Percentiles rank a stretch among this genome's conserved stretches.
phyloP scores from a whole-genome alignment of 1,284 basidiomycete genomes.

The Cutaneotrichosporon dermatis region DNA sequence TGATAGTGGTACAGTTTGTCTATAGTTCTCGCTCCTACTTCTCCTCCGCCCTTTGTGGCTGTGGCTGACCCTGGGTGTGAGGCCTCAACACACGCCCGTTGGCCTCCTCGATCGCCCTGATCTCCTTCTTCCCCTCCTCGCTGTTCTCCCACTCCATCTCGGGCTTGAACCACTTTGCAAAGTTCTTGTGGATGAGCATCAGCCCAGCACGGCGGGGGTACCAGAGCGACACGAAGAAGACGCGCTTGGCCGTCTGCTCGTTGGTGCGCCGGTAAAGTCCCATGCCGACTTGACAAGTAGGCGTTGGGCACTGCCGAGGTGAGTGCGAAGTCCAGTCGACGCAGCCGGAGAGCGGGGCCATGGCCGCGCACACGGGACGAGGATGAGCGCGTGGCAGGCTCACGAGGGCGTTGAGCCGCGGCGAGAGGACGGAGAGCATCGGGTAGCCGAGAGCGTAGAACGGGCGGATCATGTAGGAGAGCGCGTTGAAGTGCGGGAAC shows the following conservation, averaged over 20 bases:
- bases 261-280: conserved; percentile 63
- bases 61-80: not conserved
- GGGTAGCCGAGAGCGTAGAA: conserved; percentile 91
- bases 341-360: conserved; percentile 79
- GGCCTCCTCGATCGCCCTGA: conserved; percentile 12
- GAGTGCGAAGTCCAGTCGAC: conserved; percentile 83
- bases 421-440: conserved; percentile 83
- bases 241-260: conserved; percentile 71
- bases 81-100: conserved; percentile 8
- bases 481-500: conserved; percentile 95
- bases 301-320: conserved; percentile 73
- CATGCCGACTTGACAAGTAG: conserved; percentile 64
- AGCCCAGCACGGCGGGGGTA: conserved; percentile 81
- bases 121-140: conserved; percentile 18
- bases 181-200: conserved; percentile 91
- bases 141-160: conserved; percentile 20
- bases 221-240: conserved; percentile 83
- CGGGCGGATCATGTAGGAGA: conserved; percentile 80
- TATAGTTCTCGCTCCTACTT: conserved; percentile 1
- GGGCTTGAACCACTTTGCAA: conserved; percentile 60
- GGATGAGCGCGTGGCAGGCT: conserved; percentile 75
- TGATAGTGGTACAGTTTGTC: conserved; percentile 4
- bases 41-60: not conserved
- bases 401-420: conserved; percentile 77
- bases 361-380: conserved; percentile 73